phyloP scores from a whole-genome alignment of 345 rosid genomes.

The Hypericum androsaemum region DNA sequence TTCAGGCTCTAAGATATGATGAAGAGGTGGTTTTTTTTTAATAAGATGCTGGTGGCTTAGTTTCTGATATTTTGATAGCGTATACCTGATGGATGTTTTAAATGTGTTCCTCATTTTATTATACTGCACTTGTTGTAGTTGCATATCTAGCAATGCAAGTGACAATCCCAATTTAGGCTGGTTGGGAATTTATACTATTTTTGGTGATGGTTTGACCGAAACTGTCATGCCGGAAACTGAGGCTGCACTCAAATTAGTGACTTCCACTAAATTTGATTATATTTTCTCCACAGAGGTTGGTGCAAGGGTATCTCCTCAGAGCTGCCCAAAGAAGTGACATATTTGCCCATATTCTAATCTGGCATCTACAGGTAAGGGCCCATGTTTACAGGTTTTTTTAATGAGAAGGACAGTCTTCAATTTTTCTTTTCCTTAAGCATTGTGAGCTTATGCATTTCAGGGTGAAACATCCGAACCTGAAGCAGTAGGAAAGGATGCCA shows the following conservation, averaged over 20 bases:
- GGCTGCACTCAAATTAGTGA: too few relatives aligned
- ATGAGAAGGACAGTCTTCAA: constrained; percentile 4
- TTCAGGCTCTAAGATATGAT: constrained; percentile 88
- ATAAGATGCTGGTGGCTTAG: background rate
- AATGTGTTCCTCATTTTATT: too few relatives aligned
- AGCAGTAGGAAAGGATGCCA: constrained; percentile 45
- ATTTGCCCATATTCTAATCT: constrained; percentile 93
- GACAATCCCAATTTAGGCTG: too few relatives aligned
- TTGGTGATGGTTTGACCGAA: too few relatives aligned
- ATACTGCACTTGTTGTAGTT: too few relatives aligned
- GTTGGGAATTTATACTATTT: too few relatives aligned
- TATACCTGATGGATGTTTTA: background rate
- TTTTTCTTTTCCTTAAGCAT: constrained; percentile 1
- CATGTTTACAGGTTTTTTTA: constrained; percentile 8
- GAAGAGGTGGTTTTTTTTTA: constrained; percentile 49
- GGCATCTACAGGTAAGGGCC: constrained; percentile 82
- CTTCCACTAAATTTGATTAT: too few relatives aligned
- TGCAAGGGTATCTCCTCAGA: constrained; percentile 95
- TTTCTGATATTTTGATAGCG: background rate
- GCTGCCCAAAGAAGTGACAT: constrained; percentile 95
- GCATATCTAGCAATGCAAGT: too few relatives aligned
- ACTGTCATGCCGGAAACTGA: too few relatives aligned
- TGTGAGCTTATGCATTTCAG: constrained; percentile 35
- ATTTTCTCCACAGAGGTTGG: constrained; percentile 53
- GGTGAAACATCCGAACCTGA: constrained; percentile 69